Evolutionary conservation across 108 stramenopile species (phyloP), one percentile per base, ranked within the genome.

Genomic region (Mediolabrus comicus): DNA sequence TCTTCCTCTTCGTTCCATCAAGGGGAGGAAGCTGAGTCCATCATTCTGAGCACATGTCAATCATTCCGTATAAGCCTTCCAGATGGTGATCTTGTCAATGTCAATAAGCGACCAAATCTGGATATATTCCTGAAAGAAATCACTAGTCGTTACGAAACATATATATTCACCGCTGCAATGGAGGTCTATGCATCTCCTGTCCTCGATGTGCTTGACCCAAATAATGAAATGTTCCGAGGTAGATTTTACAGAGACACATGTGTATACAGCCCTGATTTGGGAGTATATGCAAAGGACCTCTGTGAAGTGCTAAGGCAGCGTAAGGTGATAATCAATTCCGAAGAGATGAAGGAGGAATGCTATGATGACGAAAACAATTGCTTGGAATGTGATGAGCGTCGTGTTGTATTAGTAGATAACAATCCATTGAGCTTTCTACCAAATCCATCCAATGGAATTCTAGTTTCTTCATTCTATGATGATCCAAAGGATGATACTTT

Each of bases 81-180:
- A 4, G 88, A 88, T 72, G 90, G 86, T n/a, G 92, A 91, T 62
- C 67, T 85, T 67, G 98, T 97, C 14, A 81, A 90, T 43, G 97
- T 98, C 13, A 91, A 98, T 70, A 95, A 98, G 72, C 83, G 98
- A 7, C 98, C 98, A 4, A 86, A 90, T 68, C 75, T 99, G 33
- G 92, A 95, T 39, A 72, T 87, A 12, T 99, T 99, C 75, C 67
- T 99, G 38, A 64, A 77, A 46, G 71, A 81, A 34, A 86, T 94
- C 4, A 88, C 90, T 16, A 67, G 64, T 7, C 82, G 75, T 64
- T 98, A 92, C 64, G 95, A 97, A 52, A 95, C 96, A 36, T 91
- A 97, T 65, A 89, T 98, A 29, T 99, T 98, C 74, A 99, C 99
- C 10, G 99, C 99, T 6, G 96, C 97, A 4, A 95, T 98, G 91